These are phyloP conservation scores for Chalaropsis thielavioides DNA, from an alignment of 2,329 filamentous ascomycete species.

Conservation along the genomic window DNA sequence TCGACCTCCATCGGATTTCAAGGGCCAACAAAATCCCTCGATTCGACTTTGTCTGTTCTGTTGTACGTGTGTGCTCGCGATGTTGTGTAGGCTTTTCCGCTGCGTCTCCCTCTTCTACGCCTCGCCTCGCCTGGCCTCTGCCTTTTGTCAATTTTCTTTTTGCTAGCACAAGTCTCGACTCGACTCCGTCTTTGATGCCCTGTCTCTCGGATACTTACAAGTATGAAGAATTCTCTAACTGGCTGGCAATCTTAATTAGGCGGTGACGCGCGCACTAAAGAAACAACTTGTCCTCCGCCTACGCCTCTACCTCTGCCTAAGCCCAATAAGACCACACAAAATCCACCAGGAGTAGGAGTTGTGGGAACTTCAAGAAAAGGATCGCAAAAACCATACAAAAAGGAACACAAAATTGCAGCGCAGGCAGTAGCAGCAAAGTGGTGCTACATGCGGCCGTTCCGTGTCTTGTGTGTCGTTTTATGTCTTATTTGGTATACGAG, in stretches of 20 bases:
- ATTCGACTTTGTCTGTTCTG: background rate
- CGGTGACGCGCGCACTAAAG: background rate
- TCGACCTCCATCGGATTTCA: background rate
- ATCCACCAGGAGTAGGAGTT: constrained; percentile 1
- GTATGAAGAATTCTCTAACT: background rate
- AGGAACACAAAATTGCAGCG: background rate
- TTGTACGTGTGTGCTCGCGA: background rate
- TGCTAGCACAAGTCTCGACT: background rate
- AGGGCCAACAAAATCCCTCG: background rate
- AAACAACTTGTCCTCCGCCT: background rate
- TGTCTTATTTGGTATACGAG: constrained; percentile 1
- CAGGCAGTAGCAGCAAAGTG: background rate
- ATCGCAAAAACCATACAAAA: background rate
- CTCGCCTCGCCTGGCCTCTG: background rate
- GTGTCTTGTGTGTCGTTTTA: background rate
- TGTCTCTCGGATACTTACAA: background rate
- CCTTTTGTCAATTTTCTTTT: background rate
- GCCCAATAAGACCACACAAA: background rate
- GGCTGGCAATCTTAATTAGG: background rate
- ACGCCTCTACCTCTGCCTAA: background rate
- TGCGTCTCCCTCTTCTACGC: background rate
- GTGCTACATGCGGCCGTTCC: background rate
- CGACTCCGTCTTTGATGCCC: too few species aligned
- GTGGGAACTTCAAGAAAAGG: constrained; percentile 1
- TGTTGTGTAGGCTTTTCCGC: background rate